A percentile compares a stretch with the other conserved stretches of the same genome.
Conservation (phyloP, 768 basidiomycete genomes). For the Rhodotorula taiwanensis region DNA sequence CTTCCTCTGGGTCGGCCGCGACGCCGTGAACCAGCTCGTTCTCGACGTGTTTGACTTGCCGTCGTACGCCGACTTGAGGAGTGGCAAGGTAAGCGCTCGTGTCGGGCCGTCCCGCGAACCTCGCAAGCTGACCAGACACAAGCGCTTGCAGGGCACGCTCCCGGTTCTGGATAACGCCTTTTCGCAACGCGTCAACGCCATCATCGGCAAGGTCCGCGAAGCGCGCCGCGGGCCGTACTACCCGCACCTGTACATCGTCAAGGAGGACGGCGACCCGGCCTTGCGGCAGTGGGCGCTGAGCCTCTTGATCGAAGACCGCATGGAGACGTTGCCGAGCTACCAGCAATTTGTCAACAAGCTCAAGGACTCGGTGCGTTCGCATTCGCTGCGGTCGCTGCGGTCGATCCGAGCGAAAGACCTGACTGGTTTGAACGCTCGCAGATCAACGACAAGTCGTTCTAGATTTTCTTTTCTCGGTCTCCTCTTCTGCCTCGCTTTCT, state of each 20-base stretch:
- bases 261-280: slow-evolving; percentile 94
- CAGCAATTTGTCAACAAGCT: slow-evolving; percentile 61
- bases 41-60: slow-evolving; percentile 90
- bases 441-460: slow-evolving; percentile 36
- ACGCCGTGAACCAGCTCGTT: slow-evolving; percentile 90
- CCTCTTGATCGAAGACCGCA: slow-evolving; percentile 87
- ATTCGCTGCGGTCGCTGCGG: too few relatives aligned
- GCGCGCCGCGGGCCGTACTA: slow-evolving; percentile 86
- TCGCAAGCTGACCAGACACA: too few relatives aligned
- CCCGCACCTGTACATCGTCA: slow-evolving; percentile 90
- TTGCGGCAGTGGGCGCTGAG: slow-evolving; percentile 92
- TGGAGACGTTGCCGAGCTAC: slow-evolving; percentile 90
- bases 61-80: slow-evolving; percentile 76
- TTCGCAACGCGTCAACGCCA: slow-evolving; percentile 88
- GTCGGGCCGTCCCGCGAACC: too few relatives aligned
- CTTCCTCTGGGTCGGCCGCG: slow-evolving; percentile 96
- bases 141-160: slow-evolving; percentile 65
- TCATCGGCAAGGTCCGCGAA: slow-evolving; percentile 90
- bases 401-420: not conserved
- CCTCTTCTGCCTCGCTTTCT: too few relatives aligned
- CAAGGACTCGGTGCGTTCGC: slow-evolving; percentile 27
- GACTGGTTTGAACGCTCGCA: not conserved
- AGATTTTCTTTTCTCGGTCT: not conserved
- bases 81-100: slow-evolving; percentile 68
- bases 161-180: slow-evolving; percentile 85